phyloP scores from a whole-genome alignment of 768 basidiomycete genomes.

The Leucosporidium creatinivorum region DNA sequence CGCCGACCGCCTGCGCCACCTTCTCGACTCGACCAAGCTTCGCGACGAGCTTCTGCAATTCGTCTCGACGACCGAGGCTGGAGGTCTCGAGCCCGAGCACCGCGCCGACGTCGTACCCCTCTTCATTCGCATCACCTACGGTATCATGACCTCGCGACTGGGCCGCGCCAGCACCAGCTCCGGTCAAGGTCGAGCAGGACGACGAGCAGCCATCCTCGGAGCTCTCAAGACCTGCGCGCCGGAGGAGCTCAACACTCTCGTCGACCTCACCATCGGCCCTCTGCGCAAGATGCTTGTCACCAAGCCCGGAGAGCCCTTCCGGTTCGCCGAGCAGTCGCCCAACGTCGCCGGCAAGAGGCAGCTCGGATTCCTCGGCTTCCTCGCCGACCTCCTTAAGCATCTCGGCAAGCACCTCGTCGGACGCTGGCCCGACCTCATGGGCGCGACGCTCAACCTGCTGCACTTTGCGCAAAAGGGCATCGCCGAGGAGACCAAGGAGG shows the following conservation, averaged over 20 bases:
- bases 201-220: slow-evolving; percentile 67
- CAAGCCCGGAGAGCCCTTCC: slow-evolving; percentile 27
- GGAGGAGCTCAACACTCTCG: slow-evolving; percentile 65
- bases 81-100: slow-evolving; percentile 52
- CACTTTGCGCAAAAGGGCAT: slow-evolving; percentile 55
- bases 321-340: slow-evolving; percentile 20
- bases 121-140: slow-evolving; percentile 71
- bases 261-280: slow-evolving; percentile 80
- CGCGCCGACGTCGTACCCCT: slow-evolving; percentile 62
- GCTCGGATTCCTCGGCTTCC: slow-evolving; percentile 72
- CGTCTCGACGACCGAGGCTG: slow-evolving; percentile 50
- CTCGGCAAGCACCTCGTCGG: slow-evolving; percentile 63
- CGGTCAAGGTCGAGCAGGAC: slow-evolving; percentile 55
- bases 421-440: slow-evolving; percentile 70
- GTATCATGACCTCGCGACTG: slow-evolving; percentile 72
- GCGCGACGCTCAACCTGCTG: slow-evolving; percentile 59
- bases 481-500: slow-evolving; percentile 39
- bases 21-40: slow-evolving; percentile 81
- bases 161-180: slow-evolving; percentile 50
- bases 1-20: slow-evolving; percentile 57
- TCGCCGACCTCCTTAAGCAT: slow-evolving; percentile 74
- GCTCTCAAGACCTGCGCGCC: slow-evolving; percentile 62
- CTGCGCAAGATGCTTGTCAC: slow-evolving; percentile 42
- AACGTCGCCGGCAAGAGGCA: slow-evolving; percentile 43
- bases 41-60: slow-evolving; percentile 76